Percentiles rank a stretch among this genome's conserved stretches.
phyloP scores from a whole-genome alignment of 495 filamentous ascomycete species.

The Talaromyces adpressus region DNA sequence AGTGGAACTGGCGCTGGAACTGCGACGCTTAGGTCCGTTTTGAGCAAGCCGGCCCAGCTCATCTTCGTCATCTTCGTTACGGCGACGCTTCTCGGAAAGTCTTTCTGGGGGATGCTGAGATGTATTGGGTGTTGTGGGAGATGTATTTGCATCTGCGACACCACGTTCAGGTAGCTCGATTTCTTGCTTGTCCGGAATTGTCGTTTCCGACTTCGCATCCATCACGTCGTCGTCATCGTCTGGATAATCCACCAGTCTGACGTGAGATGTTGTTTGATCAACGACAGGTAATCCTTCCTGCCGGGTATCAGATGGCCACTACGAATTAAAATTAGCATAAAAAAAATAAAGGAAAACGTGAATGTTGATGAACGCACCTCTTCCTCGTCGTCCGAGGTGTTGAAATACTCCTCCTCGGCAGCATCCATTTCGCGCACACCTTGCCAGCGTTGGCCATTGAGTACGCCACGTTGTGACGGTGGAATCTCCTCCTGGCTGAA shows the following conservation, averaged over 20 bases:
- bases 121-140: conserved; percentile 18
- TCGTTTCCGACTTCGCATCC: conserved; percentile 35
- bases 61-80: conserved; percentile 79
- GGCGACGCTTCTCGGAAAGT: conserved; percentile 82
- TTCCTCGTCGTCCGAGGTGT: conserved; percentile 81
- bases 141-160: conserved; percentile 13
- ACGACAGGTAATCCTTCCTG: conserved; percentile 12
- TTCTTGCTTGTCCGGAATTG: conserved; percentile 14
- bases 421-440: conserved; percentile 79
- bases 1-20: conserved; percentile 32
- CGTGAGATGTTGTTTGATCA: conserved; percentile 40
- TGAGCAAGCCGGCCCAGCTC: conserved; percentile 63
- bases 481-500: conserved; percentile 43
- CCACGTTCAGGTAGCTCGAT: conserved; percentile 11
- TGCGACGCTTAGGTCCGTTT: conserved; percentile 58
- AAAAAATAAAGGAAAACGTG: not conserved
- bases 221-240: conserved; percentile 70
- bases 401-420: conserved; percentile 91
- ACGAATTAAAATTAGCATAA: not conserved
- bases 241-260: conserved; percentile 85
- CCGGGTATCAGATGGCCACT: conserved; percentile 31
- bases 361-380: conserved; percentile 43
- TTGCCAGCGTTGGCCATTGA: conserved; percentile 65
- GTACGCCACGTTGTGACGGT: conserved; percentile 43
- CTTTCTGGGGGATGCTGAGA: conserved; percentile 55